Percentiles rank a stretch among this genome's conserved stretches.
Conservation (phyloP, 371 early-diverging fungal genomes). For the Zancudomyces culisetae region DNA sequence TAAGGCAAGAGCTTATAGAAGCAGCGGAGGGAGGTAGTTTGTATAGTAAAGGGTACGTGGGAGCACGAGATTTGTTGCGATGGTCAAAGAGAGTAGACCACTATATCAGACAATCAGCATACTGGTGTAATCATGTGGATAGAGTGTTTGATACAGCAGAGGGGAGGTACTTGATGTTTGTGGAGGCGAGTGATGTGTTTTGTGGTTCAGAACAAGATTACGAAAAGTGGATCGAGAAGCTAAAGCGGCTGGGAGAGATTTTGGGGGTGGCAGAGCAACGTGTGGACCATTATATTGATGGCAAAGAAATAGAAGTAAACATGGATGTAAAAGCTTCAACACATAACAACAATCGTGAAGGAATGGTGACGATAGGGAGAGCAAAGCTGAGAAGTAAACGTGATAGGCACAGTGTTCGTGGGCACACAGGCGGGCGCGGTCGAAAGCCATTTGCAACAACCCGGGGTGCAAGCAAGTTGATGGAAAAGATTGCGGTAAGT, state of each 20-base stretch:
- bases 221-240: constrained; percentile 36
- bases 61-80: constrained; percentile 14
- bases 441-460: constrained; percentile 57
- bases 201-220: constrained; percentile 61
- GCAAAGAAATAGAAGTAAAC: constrained; percentile 28
- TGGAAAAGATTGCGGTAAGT: constrained; percentile 72
- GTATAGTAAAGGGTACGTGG: neutral
- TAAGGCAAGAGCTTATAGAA: neutral
- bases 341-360: too few relatives aligned
- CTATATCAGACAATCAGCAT: neutral
- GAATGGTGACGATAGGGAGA: constrained; percentile 41
- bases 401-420: constrained; percentile 5
- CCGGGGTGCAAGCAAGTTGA: constrained; percentile 43
- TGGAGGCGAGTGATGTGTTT: constrained; percentile 79
- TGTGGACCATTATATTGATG: constrained; percentile 48
- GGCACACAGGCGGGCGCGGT: neutral
- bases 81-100: constrained; percentile 16
- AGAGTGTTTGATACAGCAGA: neutral
- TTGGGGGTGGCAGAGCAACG: constrained; percentile 50
- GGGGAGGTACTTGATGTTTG: constrained; percentile 27
- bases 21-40: neutral
- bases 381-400: constrained; percentile 29
- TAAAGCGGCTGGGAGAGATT: constrained; percentile 42
- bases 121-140: neutral
- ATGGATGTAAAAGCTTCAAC: too few relatives aligned